phyloP scores from a whole-genome alignment of 805 yeast species.

The Metschnikowia reukaufii region DNA sequence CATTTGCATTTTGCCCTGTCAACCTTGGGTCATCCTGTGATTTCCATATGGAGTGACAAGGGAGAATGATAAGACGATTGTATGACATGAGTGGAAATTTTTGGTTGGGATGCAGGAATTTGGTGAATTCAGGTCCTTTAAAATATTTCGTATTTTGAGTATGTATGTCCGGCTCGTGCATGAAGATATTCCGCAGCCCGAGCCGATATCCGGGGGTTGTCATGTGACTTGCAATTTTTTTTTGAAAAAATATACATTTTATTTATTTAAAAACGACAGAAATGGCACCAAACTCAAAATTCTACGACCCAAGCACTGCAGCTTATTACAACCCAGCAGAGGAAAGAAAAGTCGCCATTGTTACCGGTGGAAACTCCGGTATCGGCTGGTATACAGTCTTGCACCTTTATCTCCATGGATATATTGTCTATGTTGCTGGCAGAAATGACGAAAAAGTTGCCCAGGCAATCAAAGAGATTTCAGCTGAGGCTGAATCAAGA shows the following conservation, averaged over 20 bases:
- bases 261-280: not conserved
- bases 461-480: conserved; percentile 34
- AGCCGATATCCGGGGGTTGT: not conserved
- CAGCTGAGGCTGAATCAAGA: conserved; percentile 32
- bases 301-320: conserved; percentile 30
- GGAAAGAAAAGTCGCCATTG: conserved; percentile 31
- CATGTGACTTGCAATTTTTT: not conserved
- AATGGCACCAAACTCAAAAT: conserved; percentile 9
- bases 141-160: too few species aligned
- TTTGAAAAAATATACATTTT: not conserved
- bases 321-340: conserved; percentile 28
- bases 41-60: conserved; percentile 64
- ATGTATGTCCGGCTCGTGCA: not conserved
- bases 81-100: not conserved
- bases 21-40: conserved; percentile 23
- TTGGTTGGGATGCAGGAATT: not conserved
- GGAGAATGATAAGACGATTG: conserved; percentile 33
- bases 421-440: conserved; percentile 37
- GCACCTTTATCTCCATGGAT: conserved; percentile 43
- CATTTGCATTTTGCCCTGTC: conserved; percentile 47
- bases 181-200: not conserved
- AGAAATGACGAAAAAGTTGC: conserved; percentile 32
- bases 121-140: too few species aligned
- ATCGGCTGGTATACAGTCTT: conserved; percentile 42
- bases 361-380: conserved; percentile 44